A percentile compares a stretch with the other conserved stretches of the same genome.
Evolutionary conservation across 2,329 filamentous ascomycete species (phyloP).

Genomic region (Colletotrichum truncatum): DNA sequence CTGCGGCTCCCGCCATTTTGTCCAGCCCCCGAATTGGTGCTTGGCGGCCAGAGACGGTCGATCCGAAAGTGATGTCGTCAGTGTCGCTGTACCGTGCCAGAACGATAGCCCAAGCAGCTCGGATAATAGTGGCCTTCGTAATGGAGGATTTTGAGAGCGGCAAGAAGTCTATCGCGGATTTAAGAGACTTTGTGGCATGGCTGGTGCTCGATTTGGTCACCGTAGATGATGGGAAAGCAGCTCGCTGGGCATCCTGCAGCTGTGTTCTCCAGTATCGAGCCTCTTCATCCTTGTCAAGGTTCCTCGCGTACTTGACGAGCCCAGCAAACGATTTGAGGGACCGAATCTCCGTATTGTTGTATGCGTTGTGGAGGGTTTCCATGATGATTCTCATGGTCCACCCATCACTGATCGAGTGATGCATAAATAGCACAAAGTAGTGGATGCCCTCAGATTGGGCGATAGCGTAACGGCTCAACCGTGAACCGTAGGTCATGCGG

Average conservation of each 20-base stretch:
- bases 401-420: constrained; percentile 21
- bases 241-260: too few relatives aligned
- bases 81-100: constrained; percentile 45
- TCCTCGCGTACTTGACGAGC: constrained; percentile 24
- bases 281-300: constrained; percentile 1
- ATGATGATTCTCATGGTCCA: neutral
- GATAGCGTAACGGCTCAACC: constrained; percentile 3
- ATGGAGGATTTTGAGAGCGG: neutral
- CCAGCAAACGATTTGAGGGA: constrained; percentile 12
- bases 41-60: constrained; percentile 38
- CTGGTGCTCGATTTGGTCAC: neutral
- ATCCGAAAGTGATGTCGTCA: constrained; percentile 37
- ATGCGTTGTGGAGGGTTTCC: neutral
- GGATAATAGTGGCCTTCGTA: constrained; percentile 32
- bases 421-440: neutral
- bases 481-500: neutral
- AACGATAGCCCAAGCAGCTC: constrained; percentile 41
- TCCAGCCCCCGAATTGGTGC: constrained; percentile 37
- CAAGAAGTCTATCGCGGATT: too few relatives aligned
- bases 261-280: constrained; percentile 25
- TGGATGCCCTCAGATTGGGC: neutral
- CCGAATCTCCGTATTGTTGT: constrained; percentile 8
- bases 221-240: too few relatives aligned
- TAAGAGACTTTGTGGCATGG: too few relatives aligned
- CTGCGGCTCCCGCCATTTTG: constrained; percentile 37